phyloP scores from a whole-genome alignment of 169 alveolate genomes.

The Cryptosporidium viatorum region DNA sequence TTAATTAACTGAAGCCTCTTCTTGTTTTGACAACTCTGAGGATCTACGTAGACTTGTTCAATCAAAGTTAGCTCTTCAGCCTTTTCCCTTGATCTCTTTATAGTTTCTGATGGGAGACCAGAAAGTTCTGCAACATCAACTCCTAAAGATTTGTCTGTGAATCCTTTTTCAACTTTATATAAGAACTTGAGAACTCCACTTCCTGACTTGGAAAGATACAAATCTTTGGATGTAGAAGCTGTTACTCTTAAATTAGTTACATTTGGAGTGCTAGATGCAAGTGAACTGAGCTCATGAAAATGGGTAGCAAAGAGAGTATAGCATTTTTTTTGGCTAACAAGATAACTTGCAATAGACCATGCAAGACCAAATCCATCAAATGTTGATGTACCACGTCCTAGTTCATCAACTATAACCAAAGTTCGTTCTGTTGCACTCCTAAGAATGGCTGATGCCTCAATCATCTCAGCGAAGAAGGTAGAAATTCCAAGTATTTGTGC shows the following conservation, averaged over 20 bases:
- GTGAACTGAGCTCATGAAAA: slow-evolving; percentile 95
- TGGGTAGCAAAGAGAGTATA: slow-evolving; percentile 98
- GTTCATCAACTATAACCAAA: slow-evolving; percentile 95
- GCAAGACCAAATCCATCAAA: slow-evolving; percentile 96
- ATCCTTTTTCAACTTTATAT: slow-evolving; percentile 92
- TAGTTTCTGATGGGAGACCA: slow-evolving; percentile 87
- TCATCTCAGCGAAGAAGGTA: slow-evolving; percentile 97
- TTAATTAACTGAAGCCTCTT: slow-evolving; percentile 10
- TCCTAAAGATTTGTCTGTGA: slow-evolving; percentile 92
- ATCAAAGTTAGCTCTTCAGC: slow-evolving; percentile 76
- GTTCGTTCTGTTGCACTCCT: slow-evolving; percentile 92
- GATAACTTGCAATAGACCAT: slow-evolving; percentile 95
- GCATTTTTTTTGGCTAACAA: slow-evolving; percentile 90
- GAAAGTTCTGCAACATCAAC: slow-evolving; percentile 94
- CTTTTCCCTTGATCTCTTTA: slow-evolving; percentile 81
- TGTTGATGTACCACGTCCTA: slow-evolving; percentile 98
- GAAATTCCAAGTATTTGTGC: slow-evolving; percentile 94
- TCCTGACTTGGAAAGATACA: slow-evolving; percentile 80
- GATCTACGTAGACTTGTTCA: slow-evolving; percentile 49
- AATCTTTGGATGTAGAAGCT: slow-evolving; percentile 88
- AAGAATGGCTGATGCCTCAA: slow-evolving; percentile 94
- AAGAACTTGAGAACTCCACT: slow-evolving; percentile 83
- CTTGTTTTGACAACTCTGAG: slow-evolving; percentile 33
- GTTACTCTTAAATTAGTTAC: slow-evolving; percentile 84
- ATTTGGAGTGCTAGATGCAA: slow-evolving; percentile 84